These are phyloP conservation scores for Bruguiera hainesii DNA, from an alignment of 441 rosid species.

Conservation along the genomic window DNA sequence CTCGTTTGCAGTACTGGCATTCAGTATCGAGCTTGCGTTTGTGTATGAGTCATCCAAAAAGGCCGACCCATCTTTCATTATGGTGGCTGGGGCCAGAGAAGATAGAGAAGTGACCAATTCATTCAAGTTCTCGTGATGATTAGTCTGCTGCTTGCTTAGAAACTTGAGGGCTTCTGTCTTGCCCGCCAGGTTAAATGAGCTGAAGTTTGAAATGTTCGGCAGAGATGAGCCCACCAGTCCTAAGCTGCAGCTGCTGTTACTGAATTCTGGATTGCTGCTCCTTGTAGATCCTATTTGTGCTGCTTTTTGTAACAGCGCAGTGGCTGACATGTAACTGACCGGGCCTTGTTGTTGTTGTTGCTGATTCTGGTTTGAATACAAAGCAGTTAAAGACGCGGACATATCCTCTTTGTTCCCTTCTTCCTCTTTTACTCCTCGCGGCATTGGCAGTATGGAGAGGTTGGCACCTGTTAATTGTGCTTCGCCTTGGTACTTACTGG, in stretches of 20 bases:
- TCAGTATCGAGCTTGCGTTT: constrained; percentile 16
- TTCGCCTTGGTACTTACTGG: constrained; percentile 31
- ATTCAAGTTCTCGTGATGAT: constrained; percentile 19
- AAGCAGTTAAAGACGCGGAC: constrained; percentile 29
- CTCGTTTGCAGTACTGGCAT: constrained; percentile 1
- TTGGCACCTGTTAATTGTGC: constrained; percentile 16
- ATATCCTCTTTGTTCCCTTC: constrained; percentile 30
- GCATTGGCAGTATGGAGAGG: constrained; percentile 10
- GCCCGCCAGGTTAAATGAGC: constrained; percentile 9
- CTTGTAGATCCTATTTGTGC: constrained; percentile 75
- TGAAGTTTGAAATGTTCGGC: constrained; percentile 13
- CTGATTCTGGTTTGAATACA: constrained; percentile 29
- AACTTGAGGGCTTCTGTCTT: constrained; percentile 18
- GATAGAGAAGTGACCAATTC: constrained; percentile 24
- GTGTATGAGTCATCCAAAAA: constrained; percentile 17
- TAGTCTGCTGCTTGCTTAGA: constrained; percentile 20
- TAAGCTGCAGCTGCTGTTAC: constrained; percentile 2
- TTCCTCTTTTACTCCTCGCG: constrained; percentile 33
- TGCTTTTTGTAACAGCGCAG: constrained; percentile 71
- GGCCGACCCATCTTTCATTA: constrained; percentile 12
- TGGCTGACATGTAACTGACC: constrained; percentile 62
- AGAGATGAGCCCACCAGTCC: constrained; percentile 26
- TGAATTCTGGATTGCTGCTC: constrained; percentile 29
- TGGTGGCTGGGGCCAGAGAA: constrained; percentile 13
- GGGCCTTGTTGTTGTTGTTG: constrained; percentile 20